Evolutionary conservation across 805 yeast genomes (phyloP).

Genomic region (Candida loeiensis): DNA sequence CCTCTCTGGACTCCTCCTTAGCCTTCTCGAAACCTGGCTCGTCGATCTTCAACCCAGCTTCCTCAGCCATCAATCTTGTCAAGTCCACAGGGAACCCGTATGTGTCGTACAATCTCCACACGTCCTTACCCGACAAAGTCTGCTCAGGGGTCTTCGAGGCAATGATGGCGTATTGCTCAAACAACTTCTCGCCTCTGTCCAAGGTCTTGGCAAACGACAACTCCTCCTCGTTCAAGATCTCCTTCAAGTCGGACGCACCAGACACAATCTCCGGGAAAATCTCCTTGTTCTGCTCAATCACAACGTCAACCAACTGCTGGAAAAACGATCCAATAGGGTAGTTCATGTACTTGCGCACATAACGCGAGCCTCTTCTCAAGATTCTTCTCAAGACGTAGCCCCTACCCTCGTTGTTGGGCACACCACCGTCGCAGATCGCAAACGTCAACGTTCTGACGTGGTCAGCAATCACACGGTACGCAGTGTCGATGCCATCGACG

Average conservation of each 20-base stretch:
- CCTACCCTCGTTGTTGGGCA: conserved; percentile 98
- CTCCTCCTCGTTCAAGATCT: conserved; percentile 94
- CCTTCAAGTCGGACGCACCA: conserved; percentile 72
- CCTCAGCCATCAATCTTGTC: conserved; percentile 98
- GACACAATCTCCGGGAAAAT: conserved; percentile 88
- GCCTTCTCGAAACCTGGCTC: conserved; percentile 92
- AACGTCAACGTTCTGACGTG: conserved; percentile 96
- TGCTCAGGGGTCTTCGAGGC: conserved; percentile 74
- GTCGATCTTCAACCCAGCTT: conserved; percentile 88
- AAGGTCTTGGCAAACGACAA: conserved; percentile 90
- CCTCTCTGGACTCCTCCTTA: conserved; percentile 83
- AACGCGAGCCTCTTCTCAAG: conserved; percentile 96
- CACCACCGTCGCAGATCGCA: conserved; percentile 98
- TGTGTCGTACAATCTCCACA: conserved; percentile 97
- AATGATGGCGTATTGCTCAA: conserved; percentile 85
- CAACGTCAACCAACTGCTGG: conserved; percentile 86
- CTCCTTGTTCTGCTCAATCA: conserved; percentile 80
- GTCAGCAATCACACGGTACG: conserved; percentile 96
- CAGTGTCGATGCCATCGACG: conserved; percentile 92
- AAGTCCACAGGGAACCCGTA: conserved; percentile 99
- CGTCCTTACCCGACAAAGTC: conserved; percentile 86
- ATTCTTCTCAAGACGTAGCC: conserved; percentile 97
- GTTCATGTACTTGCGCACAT: conserved; percentile 92
- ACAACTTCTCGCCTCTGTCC: conserved; percentile 96
- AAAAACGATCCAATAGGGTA: conserved; percentile 94